Percentiles rank a stretch among this genome's conserved stretches.
Conservation (phyloP, 805 yeast species). For the Pichia phayaonensis region DNA sequence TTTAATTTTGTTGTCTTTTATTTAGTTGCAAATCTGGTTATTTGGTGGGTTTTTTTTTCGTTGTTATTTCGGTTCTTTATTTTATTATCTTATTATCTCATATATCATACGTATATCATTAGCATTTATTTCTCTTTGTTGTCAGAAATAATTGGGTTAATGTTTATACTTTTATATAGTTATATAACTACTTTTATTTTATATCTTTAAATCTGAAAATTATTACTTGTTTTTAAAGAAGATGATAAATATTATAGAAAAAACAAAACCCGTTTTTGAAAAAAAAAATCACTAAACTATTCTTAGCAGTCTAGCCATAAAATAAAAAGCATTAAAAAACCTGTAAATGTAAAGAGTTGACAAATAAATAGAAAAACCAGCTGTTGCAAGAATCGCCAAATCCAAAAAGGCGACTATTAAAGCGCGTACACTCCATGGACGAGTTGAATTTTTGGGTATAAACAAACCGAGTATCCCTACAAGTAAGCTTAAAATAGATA, state of each 20-base stretch:
- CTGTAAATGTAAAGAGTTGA: neutral
- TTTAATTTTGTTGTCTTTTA: neutral
- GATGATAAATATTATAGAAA: no score
- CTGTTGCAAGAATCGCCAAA: neutral
- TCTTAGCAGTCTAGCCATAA: neutral
- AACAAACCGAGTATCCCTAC: constrained; percentile 1
- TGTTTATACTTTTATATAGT: neutral
- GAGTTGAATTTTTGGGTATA: constrained; percentile 3
- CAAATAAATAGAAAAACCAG: neutral
- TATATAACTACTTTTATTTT: neutral
- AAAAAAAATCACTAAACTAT: neutral
- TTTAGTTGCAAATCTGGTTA: neutral
- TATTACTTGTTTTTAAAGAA: neutral
- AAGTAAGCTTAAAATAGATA: neutral
- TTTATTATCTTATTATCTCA: neutral
- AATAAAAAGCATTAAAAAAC: neutral
- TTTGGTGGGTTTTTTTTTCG: constrained; percentile 2
- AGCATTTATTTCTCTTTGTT: neutral
- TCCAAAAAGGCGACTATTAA: constrained; percentile 3
- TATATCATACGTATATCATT: neutral
- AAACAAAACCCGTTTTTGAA: neutral
- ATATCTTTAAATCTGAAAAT: neutral
- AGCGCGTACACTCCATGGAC: constrained; percentile 7
- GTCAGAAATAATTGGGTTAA: neutral
- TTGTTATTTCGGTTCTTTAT: neutral